These are phyloP conservation scores for Psilocybe azurescens DNA, from an alignment of 768 basidiomycete genomes.

Conservation along the genomic window DNA sequence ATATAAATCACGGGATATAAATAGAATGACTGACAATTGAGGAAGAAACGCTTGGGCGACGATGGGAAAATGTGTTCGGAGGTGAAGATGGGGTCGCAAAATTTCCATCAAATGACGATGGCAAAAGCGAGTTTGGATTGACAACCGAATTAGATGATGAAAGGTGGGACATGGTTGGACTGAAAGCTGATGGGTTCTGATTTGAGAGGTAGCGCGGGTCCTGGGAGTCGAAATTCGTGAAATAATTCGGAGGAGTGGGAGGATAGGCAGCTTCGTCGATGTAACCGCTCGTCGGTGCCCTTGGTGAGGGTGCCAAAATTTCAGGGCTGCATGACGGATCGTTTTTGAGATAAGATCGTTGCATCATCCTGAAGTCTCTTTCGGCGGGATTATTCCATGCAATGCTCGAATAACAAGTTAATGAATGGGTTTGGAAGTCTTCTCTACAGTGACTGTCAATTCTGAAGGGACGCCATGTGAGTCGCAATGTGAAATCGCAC, in stretches of 20 bases:
- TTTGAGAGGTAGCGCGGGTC: constrained; percentile 22
- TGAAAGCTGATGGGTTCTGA: constrained; percentile 21
- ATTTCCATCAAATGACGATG: constrained; percentile 27
- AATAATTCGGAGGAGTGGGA: constrained; percentile 17
- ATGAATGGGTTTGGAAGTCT: constrained; percentile 25
- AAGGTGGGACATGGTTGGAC: constrained; percentile 21
- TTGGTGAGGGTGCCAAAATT: constrained; percentile 8
- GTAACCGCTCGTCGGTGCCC: background rate
- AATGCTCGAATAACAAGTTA: constrained; percentile 23
- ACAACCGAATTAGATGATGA: constrained; percentile 23
- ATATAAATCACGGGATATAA: constrained; percentile 12
- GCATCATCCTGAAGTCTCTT: constrained; percentile 11
- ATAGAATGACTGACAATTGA: constrained; percentile 24
- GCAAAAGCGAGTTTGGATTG: constrained; percentile 22
- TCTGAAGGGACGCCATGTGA: background rate
- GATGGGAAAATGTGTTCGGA: constrained; percentile 24
- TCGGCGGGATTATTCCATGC: constrained; percentile 18
- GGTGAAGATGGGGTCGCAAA: constrained; percentile 20
- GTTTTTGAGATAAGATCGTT: constrained; percentile 13
- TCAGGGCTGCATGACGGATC: constrained; percentile 13
- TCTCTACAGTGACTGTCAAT: constrained; percentile 15
- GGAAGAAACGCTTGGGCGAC: constrained; percentile 27
- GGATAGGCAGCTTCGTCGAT: constrained; percentile 18
- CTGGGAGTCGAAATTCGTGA: constrained; percentile 24
- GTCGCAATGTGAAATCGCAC: constrained; percentile 13